Evolutionary conservation across 345 rosid species (phyloP).

Genomic region (Salix dunnii): DNA sequence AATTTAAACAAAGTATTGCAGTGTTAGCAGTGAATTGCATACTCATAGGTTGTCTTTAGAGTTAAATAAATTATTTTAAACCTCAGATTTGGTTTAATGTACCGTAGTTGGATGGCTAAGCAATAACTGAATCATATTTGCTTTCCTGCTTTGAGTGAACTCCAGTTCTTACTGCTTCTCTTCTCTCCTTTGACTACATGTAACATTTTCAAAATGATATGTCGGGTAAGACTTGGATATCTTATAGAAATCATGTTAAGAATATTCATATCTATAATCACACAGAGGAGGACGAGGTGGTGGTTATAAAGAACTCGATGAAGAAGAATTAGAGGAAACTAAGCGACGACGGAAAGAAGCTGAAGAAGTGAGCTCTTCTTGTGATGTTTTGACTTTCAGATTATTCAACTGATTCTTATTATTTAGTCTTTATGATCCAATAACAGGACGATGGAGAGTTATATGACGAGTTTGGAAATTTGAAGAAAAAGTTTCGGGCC

Average conservation of each 20-base stretch:
- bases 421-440: slow-evolving; percentile 13
- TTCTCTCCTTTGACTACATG: neutral
- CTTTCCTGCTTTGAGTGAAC: neutral
- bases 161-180: neutral
- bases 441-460: slow-evolving; percentile 93
- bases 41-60: too few species aligned
- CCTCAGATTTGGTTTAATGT: neutral
- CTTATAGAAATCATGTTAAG: neutral
- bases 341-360: slow-evolving; percentile 85
- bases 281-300: slow-evolving; percentile 97
- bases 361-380: slow-evolving; percentile 62
- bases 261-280: slow-evolving; percentile 6
- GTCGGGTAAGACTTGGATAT: neutral
- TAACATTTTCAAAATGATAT: neutral
- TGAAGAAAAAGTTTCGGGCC: slow-evolving; percentile 90
- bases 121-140: neutral
- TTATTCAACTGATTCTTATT: slow-evolving; percentile 11
- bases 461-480: slow-evolving; percentile 98
- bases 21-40: too few species aligned
- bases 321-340: slow-evolving; percentile 97
- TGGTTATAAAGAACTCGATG: slow-evolving; percentile 98
- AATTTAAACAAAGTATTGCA: too few species aligned
- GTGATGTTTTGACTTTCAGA: slow-evolving; percentile 2
- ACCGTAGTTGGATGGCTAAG: neutral
- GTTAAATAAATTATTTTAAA: neutral